Conservation (phyloP, 2,329 filamentous ascomycete genomes). For the Aschersonia sp. region DNA sequence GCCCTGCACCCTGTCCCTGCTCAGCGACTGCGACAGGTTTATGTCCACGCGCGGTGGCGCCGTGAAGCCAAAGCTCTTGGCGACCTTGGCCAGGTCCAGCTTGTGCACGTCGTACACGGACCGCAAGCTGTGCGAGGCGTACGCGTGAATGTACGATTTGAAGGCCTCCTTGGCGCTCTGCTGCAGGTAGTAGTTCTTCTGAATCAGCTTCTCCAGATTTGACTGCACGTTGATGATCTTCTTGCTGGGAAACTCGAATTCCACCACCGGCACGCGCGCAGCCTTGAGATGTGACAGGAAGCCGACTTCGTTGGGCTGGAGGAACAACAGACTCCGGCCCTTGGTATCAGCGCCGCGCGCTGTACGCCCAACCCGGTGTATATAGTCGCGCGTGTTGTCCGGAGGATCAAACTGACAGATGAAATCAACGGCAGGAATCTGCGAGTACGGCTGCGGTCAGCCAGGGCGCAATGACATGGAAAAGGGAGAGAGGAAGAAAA, state of each 20-base stretch:
- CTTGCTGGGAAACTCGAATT: conserved; percentile 87
- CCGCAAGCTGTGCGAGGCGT: conserved; percentile 55
- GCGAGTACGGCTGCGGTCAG: conserved; percentile 1
- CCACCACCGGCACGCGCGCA: conserved; percentile 81
- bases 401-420: conserved; percentile 93
- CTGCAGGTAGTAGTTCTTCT: conserved; percentile 93
- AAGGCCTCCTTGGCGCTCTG: conserved; percentile 70
- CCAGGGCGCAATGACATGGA: not conserved
- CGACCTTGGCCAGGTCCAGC: conserved; percentile 69
- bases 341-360: conserved; percentile 72
- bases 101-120: conserved; percentile 66
- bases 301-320: conserved; percentile 82
- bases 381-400: conserved; percentile 81
- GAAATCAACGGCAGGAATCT: conserved; percentile 91
- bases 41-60: conserved; percentile 74
- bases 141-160: conserved; percentile 85
- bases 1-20: conserved; percentile 49
- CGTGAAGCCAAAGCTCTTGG: conserved; percentile 69
- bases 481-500: not conserved
- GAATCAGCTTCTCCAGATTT: conserved; percentile 87
- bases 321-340: conserved; percentile 81
- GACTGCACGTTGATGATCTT: conserved; percentile 85
- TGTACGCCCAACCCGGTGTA: conserved; percentile 91
- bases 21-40: conserved; percentile 65
- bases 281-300: conserved; percentile 87